Base-by-base conservation (phyloP, 176 grass and related monocot species). In the Avena sativa region DNA sequence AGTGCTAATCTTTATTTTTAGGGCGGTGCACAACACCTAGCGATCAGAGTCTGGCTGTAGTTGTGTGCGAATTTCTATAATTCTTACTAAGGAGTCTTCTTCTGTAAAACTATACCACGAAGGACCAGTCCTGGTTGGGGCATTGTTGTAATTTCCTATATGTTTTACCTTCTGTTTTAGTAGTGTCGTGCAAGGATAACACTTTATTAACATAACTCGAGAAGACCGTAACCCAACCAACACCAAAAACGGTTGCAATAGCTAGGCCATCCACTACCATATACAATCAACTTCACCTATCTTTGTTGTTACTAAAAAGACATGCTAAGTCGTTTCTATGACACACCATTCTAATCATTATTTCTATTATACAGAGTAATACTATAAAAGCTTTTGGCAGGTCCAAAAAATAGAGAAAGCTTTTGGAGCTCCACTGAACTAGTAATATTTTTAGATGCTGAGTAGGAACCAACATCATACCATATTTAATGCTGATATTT, bases 401-500 rank as follows among this genome's bases (percentile, higher is more conserved):
- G 17, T 57, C 16, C 8, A 56, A 55, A 20, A 57, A 57, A 57
- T 20, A 57, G 55, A 57, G 55, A 53, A 53, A 53, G 51, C 13
- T 21, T 76, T 71, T 86, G 78, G 70, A 82, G 36, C 40, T 76
- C 83, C 88, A 90, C 88, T 81, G 52, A 81, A 81, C 70, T 49
- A 68, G 25, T 60, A 81, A 59, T 51, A 86, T 78, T 77, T 75
- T 52, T 38, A 52, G 81, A 82, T 82, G 88, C 79, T 86, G 88
- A 86, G 69, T 90, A 82, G 62, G 84, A 82, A 86, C 83, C 88
- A 82, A 86, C 40, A 43, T 12, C 71, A 38, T 28, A 30, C 40
- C n/a, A 20, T 51, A 3, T 53, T 71, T 70, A 71, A 38, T 71
- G 68, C 68, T 71, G 65, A 1, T 68, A 71, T 20, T 44, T 44